phyloP scores from a whole-genome alignment of 164 flowering plant species.

The Magnolia kwangsiensis region DNA sequence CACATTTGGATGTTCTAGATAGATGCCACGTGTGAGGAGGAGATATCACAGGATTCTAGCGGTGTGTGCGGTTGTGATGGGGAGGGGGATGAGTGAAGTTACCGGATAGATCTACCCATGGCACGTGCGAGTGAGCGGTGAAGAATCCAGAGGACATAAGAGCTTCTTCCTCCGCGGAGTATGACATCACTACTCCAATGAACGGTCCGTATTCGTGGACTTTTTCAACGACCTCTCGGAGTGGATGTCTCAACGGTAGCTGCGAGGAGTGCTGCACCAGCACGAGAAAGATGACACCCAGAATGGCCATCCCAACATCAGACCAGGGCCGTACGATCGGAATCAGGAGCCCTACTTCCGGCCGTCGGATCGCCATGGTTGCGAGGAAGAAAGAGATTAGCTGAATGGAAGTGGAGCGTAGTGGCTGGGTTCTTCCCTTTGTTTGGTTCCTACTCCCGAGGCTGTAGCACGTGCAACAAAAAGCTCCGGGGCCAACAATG shows the following conservation, averaged over 20 bases:
- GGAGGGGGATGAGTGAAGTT: slow-evolving; percentile 4
- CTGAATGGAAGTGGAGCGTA: too few species aligned
- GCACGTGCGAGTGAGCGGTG: slow-evolving; percentile 17
- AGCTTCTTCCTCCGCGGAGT: slow-evolving; percentile 28
- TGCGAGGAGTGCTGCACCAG: slow-evolving; percentile 12
- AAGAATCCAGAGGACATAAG: slow-evolving; percentile 24
- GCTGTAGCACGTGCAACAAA: too few species aligned
- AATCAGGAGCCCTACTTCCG: too few species aligned
- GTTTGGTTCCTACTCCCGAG: too few species aligned
- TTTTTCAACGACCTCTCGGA: slow-evolving; percentile 27
- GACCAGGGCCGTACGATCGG: not conserved
- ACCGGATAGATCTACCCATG: slow-evolving; percentile 50
- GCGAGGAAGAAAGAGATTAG: too few species aligned
- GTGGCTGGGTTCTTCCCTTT: too few species aligned
- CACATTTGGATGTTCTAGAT: not conserved
- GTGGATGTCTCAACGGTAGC: slow-evolving; percentile 33
- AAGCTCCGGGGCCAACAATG: too few species aligned
- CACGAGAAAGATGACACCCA: not conserved
- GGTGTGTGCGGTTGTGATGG: too few species aligned
- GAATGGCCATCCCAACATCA: not conserved
- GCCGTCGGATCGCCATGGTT: too few species aligned
- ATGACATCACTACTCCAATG: slow-evolving; percentile 52
- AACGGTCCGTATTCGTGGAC: slow-evolving; percentile 40
- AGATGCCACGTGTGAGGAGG: not conserved
- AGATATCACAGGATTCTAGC: too few species aligned